Conservation (phyloP, 768 basidiomycete species). For the Boletus subparvulus region DNA sequence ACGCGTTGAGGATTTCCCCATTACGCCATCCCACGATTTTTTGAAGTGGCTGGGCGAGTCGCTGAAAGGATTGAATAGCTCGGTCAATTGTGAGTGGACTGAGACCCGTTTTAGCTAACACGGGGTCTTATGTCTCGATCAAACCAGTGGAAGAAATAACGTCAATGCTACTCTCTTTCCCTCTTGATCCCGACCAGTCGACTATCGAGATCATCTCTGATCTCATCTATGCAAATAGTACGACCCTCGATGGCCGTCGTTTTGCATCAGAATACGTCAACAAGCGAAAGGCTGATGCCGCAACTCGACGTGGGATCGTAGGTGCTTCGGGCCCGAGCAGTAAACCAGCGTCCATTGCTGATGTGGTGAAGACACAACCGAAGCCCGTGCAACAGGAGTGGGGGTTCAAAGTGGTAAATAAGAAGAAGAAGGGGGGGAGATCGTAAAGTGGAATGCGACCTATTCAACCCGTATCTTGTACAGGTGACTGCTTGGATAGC, state of each 20-base stretch:
- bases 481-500: constrained; percentile 25
- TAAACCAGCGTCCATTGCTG: constrained; percentile 74
- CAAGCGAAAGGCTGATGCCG: constrained; percentile 82
- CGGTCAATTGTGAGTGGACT: constrained; percentile 50
- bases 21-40: constrained; percentile 84
- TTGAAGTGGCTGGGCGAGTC: constrained; percentile 87
- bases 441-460: constrained; percentile 34
- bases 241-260: constrained; percentile 90
- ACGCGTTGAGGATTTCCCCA: constrained; percentile 61
- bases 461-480: constrained; percentile 13
- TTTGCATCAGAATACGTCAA: constrained; percentile 91
- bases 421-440: constrained; percentile 85
- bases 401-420: constrained; percentile 92
- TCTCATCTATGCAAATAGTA: constrained; percentile 90
- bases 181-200: constrained; percentile 80
- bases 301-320: constrained; percentile 47
- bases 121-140: constrained; percentile 18
- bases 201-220: constrained; percentile 93
- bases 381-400: constrained; percentile 76
- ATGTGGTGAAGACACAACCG: constrained; percentile 87
- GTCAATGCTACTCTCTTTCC: constrained; percentile 92
- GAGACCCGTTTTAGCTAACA: not conserved
- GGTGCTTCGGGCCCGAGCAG: constrained; percentile 33
- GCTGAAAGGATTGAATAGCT: constrained; percentile 65
- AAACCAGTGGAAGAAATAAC: constrained; percentile 89